Conservation (phyloP, 768 basidiomycete species). For the Cystofilobasidium macerans region DNA sequence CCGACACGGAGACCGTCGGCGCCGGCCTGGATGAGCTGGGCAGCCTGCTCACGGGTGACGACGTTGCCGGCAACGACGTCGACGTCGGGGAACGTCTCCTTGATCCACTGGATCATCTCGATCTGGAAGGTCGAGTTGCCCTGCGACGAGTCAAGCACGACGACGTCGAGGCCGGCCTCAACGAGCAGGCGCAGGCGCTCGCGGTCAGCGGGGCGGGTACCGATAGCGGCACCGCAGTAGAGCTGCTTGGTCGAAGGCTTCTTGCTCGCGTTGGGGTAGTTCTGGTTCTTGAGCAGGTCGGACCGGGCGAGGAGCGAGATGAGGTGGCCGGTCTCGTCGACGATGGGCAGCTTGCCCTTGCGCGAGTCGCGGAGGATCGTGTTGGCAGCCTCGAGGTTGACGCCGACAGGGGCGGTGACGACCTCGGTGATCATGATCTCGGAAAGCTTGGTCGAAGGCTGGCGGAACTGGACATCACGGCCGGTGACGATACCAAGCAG, state of each 20-base stretch:
- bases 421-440: constrained; percentile 82
- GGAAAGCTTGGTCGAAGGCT: constrained; percentile 52
- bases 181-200: constrained; percentile 75
- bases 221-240: constrained; percentile 88
- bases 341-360: constrained; percentile 90
- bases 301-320: constrained; percentile 84
- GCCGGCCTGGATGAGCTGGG: constrained; percentile 80
- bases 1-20: constrained; percentile 92
- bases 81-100: constrained; percentile 66
- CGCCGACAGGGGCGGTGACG: constrained; percentile 74
- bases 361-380: constrained; percentile 87
- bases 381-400: constrained; percentile 86
- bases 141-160: constrained; percentile 89
- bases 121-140: constrained; percentile 89
- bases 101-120: constrained; percentile 92
- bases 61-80: constrained; percentile 97
- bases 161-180: constrained; percentile 90
- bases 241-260: constrained; percentile 84
- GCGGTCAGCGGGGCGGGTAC: constrained; percentile 77
- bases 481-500: constrained; percentile 93
- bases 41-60: constrained; percentile 94
- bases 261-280: constrained; percentile 89
- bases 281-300: constrained; percentile 93
- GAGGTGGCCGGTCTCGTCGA: constrained; percentile 56
- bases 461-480: constrained; percentile 89